Evolutionary conservation across 495 filamentous ascomycete species (phyloP).

Genomic region (Penicillium odoratum): DNA sequence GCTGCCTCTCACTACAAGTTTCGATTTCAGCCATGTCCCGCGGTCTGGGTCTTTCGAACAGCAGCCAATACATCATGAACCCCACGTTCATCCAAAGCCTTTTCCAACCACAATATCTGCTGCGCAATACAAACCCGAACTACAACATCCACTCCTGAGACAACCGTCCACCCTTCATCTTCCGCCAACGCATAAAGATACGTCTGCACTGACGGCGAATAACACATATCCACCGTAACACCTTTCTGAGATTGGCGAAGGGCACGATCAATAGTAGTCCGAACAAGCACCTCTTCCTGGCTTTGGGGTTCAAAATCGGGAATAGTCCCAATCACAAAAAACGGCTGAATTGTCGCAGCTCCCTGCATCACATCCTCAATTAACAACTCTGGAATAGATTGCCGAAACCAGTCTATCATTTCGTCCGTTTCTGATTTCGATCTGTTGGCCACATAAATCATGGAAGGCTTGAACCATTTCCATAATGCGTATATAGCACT

Average conservation of each 20-base stretch:
- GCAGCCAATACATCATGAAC: neutral
- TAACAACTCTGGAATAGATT: neutral
- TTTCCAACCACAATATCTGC: neutral
- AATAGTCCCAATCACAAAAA: neutral
- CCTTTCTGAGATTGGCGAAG: neutral
- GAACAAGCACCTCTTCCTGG: neutral
- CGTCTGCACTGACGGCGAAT: neutral
- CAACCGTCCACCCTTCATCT: neutral
- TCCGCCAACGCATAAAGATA: neutral
- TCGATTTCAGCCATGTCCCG: too few species aligned
- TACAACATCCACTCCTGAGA: neutral
- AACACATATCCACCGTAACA: neutral
- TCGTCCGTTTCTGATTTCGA: neutral
- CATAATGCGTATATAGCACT: constrained; percentile 52
- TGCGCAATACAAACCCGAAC: neutral
- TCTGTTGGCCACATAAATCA: constrained; percentile 3
- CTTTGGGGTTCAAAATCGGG: neutral
- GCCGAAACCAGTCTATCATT: neutral
- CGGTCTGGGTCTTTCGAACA: neutral
- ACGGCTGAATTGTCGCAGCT: neutral
- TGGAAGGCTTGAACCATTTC: neutral
- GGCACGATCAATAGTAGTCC: neutral
- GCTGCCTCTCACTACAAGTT: too few species aligned
- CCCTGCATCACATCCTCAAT: neutral
- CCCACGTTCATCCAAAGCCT: neutral